A percentile compares a stretch with the other conserved stretches of the same genome.
Conservation (phyloP, 805 yeast species). For the Starmerella apis region DNA sequence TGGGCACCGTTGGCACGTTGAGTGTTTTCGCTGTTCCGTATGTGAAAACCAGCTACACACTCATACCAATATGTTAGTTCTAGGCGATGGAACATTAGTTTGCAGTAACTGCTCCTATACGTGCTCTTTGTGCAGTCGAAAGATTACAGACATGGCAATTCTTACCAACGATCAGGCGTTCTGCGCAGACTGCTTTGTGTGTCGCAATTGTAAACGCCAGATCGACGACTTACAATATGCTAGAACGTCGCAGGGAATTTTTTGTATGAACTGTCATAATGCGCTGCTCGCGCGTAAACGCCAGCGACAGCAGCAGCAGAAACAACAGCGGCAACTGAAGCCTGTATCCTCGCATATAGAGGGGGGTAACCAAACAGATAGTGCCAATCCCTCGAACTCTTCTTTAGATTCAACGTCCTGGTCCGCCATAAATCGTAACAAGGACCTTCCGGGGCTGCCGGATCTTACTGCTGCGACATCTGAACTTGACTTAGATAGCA, state of each 20-base stretch:
- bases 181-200: constrained; percentile 80
- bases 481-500: background rate
- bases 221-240: constrained; percentile 88
- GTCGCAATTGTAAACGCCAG: constrained; percentile 74
- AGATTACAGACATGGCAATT: constrained; percentile 87
- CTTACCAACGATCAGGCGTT: constrained; percentile 92
- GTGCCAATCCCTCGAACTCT: background rate
- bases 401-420: constrained; percentile 4
- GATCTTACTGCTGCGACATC: background rate
- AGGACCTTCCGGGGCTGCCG: background rate
- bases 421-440: background rate
- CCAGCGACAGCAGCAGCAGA: constrained; percentile 46
- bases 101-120: constrained; percentile 89
- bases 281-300: constrained; percentile 65
- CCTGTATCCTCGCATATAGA: background rate
- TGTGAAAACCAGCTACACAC: constrained; percentile 72
- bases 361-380: background rate
- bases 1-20: constrained; percentile 90
- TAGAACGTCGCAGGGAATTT: constrained; percentile 81
- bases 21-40: constrained; percentile 82
- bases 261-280: constrained; percentile 89
- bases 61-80: constrained; percentile 76
- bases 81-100: constrained; percentile 85
- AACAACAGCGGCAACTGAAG: constrained; percentile 23
- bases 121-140: constrained; percentile 73